Percentiles rank a stretch among this genome's conserved stretches.
Conservation (phyloP, 805 yeast species). For the Saturnispora mendoncae region DNA sequence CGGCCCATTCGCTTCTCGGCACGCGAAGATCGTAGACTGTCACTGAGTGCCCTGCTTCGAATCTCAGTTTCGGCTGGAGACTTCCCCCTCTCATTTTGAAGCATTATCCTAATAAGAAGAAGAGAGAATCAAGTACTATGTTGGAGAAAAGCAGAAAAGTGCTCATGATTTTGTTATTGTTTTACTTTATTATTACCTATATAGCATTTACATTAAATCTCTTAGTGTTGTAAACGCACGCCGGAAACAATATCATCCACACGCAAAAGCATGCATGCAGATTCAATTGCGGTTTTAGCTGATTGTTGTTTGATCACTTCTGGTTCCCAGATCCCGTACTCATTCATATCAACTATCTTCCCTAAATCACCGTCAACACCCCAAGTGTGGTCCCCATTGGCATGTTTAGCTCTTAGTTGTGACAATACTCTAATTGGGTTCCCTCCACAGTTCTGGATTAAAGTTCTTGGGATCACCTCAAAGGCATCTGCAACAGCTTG, state of each 20-base stretch:
- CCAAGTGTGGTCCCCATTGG: constrained; percentile 73
- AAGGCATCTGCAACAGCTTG: constrained; percentile 98
- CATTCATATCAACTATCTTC: constrained; percentile 89
- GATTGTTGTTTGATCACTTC: constrained; percentile 96
- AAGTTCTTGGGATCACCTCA: constrained; percentile 96
- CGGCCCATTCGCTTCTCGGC: constrained; percentile 31
- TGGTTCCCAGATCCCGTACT: constrained; percentile 98
- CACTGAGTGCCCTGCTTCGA: constrained; percentile 3
- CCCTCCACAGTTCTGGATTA: constrained; percentile 96
- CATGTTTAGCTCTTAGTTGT: constrained; percentile 92
- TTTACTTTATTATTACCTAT: too few species aligned
- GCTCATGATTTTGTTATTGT: not conserved
- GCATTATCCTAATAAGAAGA: not conserved
- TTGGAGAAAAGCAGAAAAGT: too few species aligned
- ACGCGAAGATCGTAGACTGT: constrained; percentile 16
- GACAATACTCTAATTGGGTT: constrained; percentile 86
- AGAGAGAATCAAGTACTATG: too few species aligned
- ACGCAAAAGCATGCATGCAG: constrained; percentile 87
- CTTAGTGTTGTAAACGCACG: constrained; percentile 41
- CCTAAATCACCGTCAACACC: constrained; percentile 96
- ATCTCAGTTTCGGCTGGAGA: not conserved
- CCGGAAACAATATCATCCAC: constrained; percentile 98
- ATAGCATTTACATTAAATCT: not conserved
- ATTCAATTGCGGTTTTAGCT: constrained; percentile 94
- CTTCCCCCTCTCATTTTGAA: constrained; percentile 2